phyloP scores from a whole-genome alignment of 2,329 filamentous ascomycete species.

The Ophiostoma montium region DNA sequence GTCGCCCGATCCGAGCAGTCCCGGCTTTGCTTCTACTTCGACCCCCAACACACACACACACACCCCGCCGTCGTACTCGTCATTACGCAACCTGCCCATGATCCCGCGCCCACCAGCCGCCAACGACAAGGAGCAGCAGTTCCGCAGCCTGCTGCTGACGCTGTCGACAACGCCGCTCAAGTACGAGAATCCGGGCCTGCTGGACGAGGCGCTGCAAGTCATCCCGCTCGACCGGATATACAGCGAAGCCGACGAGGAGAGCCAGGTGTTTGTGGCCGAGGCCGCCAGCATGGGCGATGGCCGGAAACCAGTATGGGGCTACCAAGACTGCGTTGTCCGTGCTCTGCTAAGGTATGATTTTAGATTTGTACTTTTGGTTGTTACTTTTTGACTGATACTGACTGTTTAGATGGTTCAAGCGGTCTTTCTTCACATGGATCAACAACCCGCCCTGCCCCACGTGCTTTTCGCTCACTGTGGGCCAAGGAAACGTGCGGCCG shows the following conservation, averaged over 20 bases:
- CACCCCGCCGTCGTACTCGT: constrained; percentile 35
- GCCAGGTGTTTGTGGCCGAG: constrained; percentile 72
- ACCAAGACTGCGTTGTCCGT: constrained; percentile 90
- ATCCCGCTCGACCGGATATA: constrained; percentile 89
- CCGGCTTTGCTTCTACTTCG: neutral
- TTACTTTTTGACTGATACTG: constrained; percentile 4
- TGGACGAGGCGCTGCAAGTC: constrained; percentile 79
- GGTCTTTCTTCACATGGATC: constrained; percentile 89
- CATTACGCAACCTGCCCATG: constrained; percentile 35
- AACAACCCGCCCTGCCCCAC: constrained; percentile 81
- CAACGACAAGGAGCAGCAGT: constrained; percentile 53
- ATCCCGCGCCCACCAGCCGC: constrained; percentile 58
- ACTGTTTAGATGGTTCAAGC: constrained; percentile 71
- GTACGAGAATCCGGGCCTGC: constrained; percentile 88
- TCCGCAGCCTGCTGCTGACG: constrained; percentile 69
- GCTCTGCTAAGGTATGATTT: constrained; percentile 66
- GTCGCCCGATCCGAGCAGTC: constrained; percentile 4
- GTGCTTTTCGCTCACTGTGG: constrained; percentile 72
- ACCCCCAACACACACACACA: constrained; percentile 6
- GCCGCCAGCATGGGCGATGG: constrained; percentile 76
- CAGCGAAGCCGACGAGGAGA: constrained; percentile 84
- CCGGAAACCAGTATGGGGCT: constrained; percentile 79
- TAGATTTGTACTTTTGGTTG: neutral
- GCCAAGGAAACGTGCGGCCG: constrained; percentile 69
- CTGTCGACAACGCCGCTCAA: constrained; percentile 79